Conservation (phyloP, 139 green algal species). For the Zygnema circumcarinatum region DNA sequence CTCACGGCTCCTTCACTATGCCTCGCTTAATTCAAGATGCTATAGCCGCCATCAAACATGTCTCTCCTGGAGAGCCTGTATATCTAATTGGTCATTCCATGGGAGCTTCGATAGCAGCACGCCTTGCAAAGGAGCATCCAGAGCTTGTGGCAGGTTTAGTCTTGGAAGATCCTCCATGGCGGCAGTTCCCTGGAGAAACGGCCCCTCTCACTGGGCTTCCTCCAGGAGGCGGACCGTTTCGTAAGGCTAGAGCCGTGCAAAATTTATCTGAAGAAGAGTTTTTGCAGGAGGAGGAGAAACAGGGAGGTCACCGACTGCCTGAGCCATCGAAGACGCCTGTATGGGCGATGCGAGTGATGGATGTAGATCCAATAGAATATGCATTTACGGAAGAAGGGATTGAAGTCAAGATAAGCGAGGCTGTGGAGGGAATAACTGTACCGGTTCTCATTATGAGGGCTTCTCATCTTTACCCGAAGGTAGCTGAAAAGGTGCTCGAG, state of each 20-base stretch:
- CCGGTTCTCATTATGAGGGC: neutral
- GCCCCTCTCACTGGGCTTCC: neutral
- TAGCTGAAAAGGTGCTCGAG: neutral
- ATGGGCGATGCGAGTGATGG: neutral
- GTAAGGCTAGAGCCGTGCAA: neutral
- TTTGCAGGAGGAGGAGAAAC: neutral
- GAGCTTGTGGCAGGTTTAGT: neutral
- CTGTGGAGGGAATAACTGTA: conserved; percentile 1
- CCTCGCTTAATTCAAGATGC: neutral
- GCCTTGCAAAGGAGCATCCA: neutral
- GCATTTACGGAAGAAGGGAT: neutral
- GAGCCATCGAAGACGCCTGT: neutral
- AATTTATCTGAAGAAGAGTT: neutral
- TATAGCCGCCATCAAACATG: neutral
- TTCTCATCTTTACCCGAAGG: neutral
- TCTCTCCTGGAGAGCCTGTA: neutral
- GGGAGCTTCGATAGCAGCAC: neutral
- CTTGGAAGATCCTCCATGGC: neutral
- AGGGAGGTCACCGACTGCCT: neutral
- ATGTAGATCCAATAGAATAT: neutral
- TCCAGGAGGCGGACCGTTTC: neutral
- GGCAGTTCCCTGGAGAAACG: neutral
- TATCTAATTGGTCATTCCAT: neutral
- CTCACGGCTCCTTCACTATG: neutral
- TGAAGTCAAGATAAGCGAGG: neutral